Evolutionary conservation across 805 yeast species (phyloP).

Genomic region (Saturnispora dispora): DNA sequence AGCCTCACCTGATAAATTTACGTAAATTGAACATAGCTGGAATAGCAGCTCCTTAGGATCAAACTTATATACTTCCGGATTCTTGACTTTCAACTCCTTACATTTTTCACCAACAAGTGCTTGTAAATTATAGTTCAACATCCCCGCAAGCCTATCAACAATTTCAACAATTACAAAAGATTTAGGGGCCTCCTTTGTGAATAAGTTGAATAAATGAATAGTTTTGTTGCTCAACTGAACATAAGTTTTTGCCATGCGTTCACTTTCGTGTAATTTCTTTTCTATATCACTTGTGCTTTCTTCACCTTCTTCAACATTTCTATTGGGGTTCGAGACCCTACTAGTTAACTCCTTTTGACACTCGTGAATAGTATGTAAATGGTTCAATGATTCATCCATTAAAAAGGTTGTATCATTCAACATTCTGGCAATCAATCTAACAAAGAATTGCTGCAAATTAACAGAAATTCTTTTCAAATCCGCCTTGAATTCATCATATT

Average conservation of each 20-base stretch:
- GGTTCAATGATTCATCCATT: constrained; percentile 81
- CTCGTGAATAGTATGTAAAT: constrained; percentile 67
- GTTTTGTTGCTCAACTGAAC: constrained; percentile 80
- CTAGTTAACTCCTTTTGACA: constrained; percentile 55
- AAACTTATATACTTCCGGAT: constrained; percentile 77
- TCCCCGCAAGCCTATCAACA: constrained; percentile 89
- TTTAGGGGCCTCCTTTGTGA: constrained; percentile 76
- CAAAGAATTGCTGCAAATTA: constrained; percentile 71
- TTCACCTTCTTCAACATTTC: constrained; percentile 29
- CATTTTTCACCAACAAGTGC: constrained; percentile 96
- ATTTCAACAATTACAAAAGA: constrained; percentile 84
- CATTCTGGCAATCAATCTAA: constrained; percentile 89
- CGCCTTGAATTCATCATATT: constrained; percentile 52
- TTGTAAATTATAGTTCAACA: constrained; percentile 86
- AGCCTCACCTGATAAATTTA: constrained; percentile 55
- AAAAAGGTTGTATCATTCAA: constrained; percentile 88
- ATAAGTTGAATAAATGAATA: constrained; percentile 65
- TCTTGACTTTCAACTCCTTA: constrained; percentile 72
- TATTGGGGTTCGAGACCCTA: constrained; percentile 26
- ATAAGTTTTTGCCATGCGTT: constrained; percentile 69
- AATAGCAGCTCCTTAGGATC: constrained; percentile 66
- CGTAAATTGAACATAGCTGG: constrained; percentile 65
- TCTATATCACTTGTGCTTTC: constrained; percentile 57
- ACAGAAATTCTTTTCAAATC: constrained; percentile 64
- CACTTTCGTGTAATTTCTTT: constrained; percentile 50